These are phyloP conservation scores for Clonostachys rhizophaga DNA, from an alignment of 2,329 filamentous ascomycete species.

Conservation along the genomic window DNA sequence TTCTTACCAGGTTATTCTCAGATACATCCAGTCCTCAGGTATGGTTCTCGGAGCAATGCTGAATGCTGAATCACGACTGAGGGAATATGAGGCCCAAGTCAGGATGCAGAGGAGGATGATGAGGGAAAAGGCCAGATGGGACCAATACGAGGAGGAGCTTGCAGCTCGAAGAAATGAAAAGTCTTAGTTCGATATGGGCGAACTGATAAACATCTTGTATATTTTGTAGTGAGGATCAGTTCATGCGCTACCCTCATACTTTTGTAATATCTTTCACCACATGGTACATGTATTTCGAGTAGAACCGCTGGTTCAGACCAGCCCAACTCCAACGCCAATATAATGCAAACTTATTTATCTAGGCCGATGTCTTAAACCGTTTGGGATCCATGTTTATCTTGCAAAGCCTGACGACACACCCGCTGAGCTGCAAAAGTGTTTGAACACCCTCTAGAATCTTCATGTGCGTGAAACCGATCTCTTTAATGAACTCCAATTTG, in stretches of 20 bases:
- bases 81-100: constrained; percentile 61
- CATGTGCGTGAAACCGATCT: constrained; percentile 99
- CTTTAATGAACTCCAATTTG: constrained; percentile 95
- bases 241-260: too few species aligned
- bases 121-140: constrained; percentile 64
- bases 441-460: constrained; percentile 97
- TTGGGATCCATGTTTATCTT: constrained; percentile 96
- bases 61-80: constrained; percentile 66
- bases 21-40: constrained; percentile 79
- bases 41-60: constrained; percentile 79
- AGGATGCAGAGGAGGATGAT: constrained; percentile 60
- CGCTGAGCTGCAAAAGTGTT: constrained; percentile 88
- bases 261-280: too few species aligned
- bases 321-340: constrained; percentile 24
- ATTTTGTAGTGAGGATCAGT: too few species aligned
- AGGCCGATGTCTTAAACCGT: constrained; percentile 53
- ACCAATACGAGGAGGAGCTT: constrained; percentile 56
- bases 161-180: background rate
- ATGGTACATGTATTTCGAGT: too few species aligned
- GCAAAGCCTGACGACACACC: constrained; percentile 84
- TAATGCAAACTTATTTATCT: constrained; percentile 15
- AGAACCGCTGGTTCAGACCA: background rate
- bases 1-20: constrained; percentile 21
- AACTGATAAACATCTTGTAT: too few species aligned
- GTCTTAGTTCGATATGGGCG: too few species aligned